Evolutionary conservation across 2,329 filamentous ascomycete genomes (phyloP).

Genomic region (Aureobasidium vineae): DNA sequence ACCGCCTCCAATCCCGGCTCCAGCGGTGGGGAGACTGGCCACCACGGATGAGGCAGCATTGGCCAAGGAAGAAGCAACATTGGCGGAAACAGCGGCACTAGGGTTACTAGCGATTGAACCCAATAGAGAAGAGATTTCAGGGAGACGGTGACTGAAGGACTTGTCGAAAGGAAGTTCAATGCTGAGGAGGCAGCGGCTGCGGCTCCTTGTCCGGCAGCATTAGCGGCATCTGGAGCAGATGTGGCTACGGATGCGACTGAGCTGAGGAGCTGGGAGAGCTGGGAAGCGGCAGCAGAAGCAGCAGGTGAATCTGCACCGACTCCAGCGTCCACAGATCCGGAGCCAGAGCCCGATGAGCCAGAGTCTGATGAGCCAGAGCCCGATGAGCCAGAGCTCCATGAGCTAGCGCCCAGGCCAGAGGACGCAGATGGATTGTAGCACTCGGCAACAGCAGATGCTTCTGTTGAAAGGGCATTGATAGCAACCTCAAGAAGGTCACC

Average conservation of each 20-base stretch:
- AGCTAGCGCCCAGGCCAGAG: not conserved
- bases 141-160: too few species aligned
- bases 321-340: not conserved
- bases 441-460: slow-evolving; percentile 13
- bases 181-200: not conserved
- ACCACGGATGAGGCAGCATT: slow-evolving; percentile 8
- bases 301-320: not conserved
- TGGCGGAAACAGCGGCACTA: not conserved
- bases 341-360: not conserved
- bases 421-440: slow-evolving; percentile 17
- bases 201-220: not conserved
- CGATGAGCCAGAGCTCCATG: not conserved
- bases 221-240: not conserved
- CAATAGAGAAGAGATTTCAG: slow-evolving; percentile 4
- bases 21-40: not conserved
- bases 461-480: not conserved
- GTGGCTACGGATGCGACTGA: not conserved
- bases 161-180: not conserved
- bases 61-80: slow-evolving; percentile 1
- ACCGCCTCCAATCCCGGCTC: not conserved
- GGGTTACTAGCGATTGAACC: not conserved
- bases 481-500: slow-evolving; percentile 22
- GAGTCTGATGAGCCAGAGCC: not conserved
- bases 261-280: not conserved
- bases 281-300: not conserved